Evolutionary conservation across 305 asterid species (phyloP).

Genomic region (Fraxinus albicans): DNA sequence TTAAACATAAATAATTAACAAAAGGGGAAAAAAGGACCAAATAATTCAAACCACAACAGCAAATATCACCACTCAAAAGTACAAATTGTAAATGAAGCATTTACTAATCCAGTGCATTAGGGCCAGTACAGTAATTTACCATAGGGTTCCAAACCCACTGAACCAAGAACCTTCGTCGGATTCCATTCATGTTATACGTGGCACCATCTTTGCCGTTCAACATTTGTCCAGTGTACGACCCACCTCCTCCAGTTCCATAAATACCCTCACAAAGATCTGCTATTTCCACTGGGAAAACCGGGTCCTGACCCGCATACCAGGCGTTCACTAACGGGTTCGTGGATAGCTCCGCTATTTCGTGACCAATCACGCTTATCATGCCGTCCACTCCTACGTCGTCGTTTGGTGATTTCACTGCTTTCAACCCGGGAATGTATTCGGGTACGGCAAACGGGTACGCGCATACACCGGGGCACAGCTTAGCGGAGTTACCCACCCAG

Average conservation of each 20-base stretch:
- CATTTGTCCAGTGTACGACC: slow-evolving; percentile 69
- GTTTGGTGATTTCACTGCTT: slow-evolving; percentile 51
- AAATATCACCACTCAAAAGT: neutral
- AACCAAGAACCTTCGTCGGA: slow-evolving; percentile 57
- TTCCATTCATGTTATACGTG: slow-evolving; percentile 64
- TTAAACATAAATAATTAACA: slow-evolving; percentile 15
- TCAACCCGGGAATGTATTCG: slow-evolving; percentile 48
- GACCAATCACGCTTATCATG: slow-evolving; percentile 70
- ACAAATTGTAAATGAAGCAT: slow-evolving; percentile 7
- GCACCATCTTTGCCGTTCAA: slow-evolving; percentile 52
- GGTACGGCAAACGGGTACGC: slow-evolving; percentile 77
- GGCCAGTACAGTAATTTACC: slow-evolving; percentile 60
- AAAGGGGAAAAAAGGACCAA: neutral
- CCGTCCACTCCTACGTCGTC: slow-evolving; percentile 68
- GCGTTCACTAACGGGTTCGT: slow-evolving; percentile 70
- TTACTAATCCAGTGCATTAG: slow-evolving; percentile 65
- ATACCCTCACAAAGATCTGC: slow-evolving; percentile 75
- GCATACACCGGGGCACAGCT: slow-evolving; percentile 63
- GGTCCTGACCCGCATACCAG: slow-evolving; percentile 77
- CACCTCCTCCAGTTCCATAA: slow-evolving; percentile 71
- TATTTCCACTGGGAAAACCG: slow-evolving; percentile 63
- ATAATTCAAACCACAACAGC: neutral
- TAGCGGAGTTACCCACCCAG: slow-evolving; percentile 75
- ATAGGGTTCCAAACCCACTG: slow-evolving; percentile 71
- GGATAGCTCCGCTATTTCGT: slow-evolving; percentile 69